Evolutionary conservation across 1,284 basidiomycete species (phyloP), one percentile per base, ranked within the genome.

Genomic region (Neolentinus lepideus): DNA sequence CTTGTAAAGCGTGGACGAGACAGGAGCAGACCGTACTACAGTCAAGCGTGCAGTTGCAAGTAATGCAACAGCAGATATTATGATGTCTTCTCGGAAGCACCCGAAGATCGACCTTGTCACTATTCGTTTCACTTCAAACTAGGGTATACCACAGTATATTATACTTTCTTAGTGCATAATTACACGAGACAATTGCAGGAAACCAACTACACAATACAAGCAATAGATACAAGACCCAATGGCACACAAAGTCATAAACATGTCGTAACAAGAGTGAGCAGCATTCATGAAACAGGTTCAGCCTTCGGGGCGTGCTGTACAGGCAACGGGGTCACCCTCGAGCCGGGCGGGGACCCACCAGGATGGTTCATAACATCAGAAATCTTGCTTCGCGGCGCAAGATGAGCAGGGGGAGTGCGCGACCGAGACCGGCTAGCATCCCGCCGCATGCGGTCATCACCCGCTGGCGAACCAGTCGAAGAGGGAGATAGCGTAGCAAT

Each of bases 401-500:
- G 29, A 24, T 46, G 21, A 29, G 51, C 33, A 8, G 33, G 12
- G 14, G 21, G n/a, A 26, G n/a, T 52, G 26, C 12, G 12, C 38
- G 16, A 43, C 19, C 29, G 26, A 36, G 79, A 75, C 19, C 73
- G 70, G n/a, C 67, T 71, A 1, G 56, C 46, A 61, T 81, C 70
- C 36, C 69, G 64, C 27, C 53, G 75, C 75, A 80, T 79, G 60
- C 78, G 73, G 53, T 82, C 79, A 54, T 79, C 75, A 45, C 60
- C 61, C 46, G 81, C 79, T 14, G 80, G 81, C 2, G 79, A 75
- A n/a, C 75, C 76, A 16, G 75, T 76, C 24, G 78, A 78, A 3
- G 76, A 63, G 21, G 82, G 79, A n/a, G 81, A 80, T 21, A 85
- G 69, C n/a, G 83, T 85, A 36, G 82, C 74, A 59, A 87, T 85